Percentiles rank a stretch among this genome's conserved stretches.
phyloP scores from a whole-genome alignment of 495 filamentous ascomycete genomes.

The Tetracladium setigerum region DNA sequence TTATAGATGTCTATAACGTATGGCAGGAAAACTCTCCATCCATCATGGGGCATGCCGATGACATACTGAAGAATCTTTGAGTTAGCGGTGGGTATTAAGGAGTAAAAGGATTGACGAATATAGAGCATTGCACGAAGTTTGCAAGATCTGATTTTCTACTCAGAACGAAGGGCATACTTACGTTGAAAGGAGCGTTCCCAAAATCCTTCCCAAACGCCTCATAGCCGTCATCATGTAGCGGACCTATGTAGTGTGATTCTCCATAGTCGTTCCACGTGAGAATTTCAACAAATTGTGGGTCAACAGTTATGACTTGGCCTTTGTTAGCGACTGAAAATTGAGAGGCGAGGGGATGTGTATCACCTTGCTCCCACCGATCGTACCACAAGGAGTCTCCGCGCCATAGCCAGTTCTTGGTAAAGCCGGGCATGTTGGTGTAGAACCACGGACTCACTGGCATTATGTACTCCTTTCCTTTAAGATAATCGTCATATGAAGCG shows the following conservation, averaged over 20 bases:
- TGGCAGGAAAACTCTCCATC: slow-evolving; percentile 44
- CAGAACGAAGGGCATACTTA: no score
- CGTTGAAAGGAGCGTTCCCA: no score
- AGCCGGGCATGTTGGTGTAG: not conserved
- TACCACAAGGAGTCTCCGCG: no score
- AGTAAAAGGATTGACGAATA: no score
- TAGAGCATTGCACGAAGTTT: no score
- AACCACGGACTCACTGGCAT: not conserved
- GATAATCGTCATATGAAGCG: slow-evolving; percentile 34
- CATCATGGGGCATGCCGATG: slow-evolving; percentile 40
- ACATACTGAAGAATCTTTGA: slow-evolving; percentile 34
- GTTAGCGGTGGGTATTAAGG: not conserved
- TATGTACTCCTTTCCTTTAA: slow-evolving; percentile 48
- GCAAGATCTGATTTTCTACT: no score
- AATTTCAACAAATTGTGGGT: slow-evolving; percentile 47
- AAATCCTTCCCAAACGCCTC: slow-evolving; percentile 23
- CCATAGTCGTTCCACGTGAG: slow-evolving; percentile 59
- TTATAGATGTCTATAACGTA: slow-evolving; percentile 47
- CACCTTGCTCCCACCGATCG: no score
- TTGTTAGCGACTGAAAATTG: no score
- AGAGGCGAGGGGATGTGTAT: no score
- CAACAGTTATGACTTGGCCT: no score
- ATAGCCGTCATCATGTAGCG: slow-evolving; percentile 23
- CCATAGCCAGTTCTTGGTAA: not conserved
- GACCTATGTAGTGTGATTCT: slow-evolving; percentile 54